These are phyloP conservation scores for Candida sanyaensis DNA, from an alignment of 1,139 yeast genomes.

Conservation along the genomic window DNA sequence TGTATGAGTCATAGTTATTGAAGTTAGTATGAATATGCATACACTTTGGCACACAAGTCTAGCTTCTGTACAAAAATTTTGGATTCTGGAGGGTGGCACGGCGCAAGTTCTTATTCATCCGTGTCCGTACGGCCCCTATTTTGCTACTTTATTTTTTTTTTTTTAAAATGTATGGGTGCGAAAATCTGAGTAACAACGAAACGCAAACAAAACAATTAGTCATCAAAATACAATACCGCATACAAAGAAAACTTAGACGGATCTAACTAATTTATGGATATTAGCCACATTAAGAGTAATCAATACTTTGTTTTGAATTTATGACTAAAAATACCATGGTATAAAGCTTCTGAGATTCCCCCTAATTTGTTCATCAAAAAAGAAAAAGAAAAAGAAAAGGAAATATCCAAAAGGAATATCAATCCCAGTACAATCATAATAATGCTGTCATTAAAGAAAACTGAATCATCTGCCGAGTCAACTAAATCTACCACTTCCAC, in stretches of 20 bases:
- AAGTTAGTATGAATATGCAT: no score
- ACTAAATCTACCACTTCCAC: slow-evolving; percentile 14
- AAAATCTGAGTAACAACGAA: not conserved
- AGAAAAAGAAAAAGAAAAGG: not conserved
- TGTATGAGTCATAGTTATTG: no score
- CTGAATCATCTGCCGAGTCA: slow-evolving; percentile 13
- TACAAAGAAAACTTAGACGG: no score
- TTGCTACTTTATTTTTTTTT: not conserved
- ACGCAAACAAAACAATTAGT: not conserved
- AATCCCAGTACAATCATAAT: not conserved
- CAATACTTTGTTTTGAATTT: no score
- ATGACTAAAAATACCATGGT: no score
- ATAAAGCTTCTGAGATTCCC: no score
- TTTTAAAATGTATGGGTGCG: not conserved
- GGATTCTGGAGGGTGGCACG: not conserved
- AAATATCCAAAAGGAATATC: no score
- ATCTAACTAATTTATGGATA: no score
- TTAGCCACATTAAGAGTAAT: not conserved
- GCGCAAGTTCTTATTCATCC: not conserved
- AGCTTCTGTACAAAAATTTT: no score
- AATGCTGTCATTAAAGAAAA: slow-evolving; percentile 13
- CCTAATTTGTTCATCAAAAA: not conserved
- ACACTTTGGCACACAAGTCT: no score
- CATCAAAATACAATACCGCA: not conserved
- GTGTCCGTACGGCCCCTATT: no score